Evolutionary conservation across 352 stramenopile species (phyloP), one percentile per base, ranked within the genome.

Genomic region (Elongisporangium prolatum): DNA sequence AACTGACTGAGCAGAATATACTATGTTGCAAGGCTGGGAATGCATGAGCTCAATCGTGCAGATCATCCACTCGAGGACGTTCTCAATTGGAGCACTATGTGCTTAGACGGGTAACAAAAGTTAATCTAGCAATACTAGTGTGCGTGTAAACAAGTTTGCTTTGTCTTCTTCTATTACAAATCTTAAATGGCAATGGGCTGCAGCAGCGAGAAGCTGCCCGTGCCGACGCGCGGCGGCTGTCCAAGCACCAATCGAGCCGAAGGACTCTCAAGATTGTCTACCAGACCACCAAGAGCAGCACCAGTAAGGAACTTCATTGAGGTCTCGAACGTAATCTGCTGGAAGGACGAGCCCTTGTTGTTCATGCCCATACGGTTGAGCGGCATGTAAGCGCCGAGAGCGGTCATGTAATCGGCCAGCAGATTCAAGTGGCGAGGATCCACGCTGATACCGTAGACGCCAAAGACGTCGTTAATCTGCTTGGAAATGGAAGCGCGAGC

Each of bases 291-390:
- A 14, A 99, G 64, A 48, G 97, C 97, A 21, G 97, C 97, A 58
- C 98, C 80, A 10, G 95, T 98, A 59, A 99, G 79, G 73, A 99
- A 99, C 40, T 97, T 95, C 63, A 97, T 97, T 22, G 97, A 99
- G 40, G 97, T 99, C 80, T 99, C 98, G 75, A 99, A 99, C 75
- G 96, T 99, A 89, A 99, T 99, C 77, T 99, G 96, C 68, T 99
- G 86, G 68, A 99, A 97, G 21, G 96, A 86, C 34, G 94, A 99
- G 55, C 90, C 93, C 67, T 97, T 95, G 65, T 98, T 86, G 55
- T 87, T 84, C 94, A 99, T 99, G 57, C 97, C 97, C 57, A 91
- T 97, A 54, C 97, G 90, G 83, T 99, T 99, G 74, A 99, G 94
- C 22, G 96, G 80, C 81, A 96, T 98, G 83, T 98, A 98, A 59